These are phyloP conservation scores for Phlegmacium glaucopus DNA, from an alignment of 768 basidiomycete species.

Conservation along the genomic window DNA sequence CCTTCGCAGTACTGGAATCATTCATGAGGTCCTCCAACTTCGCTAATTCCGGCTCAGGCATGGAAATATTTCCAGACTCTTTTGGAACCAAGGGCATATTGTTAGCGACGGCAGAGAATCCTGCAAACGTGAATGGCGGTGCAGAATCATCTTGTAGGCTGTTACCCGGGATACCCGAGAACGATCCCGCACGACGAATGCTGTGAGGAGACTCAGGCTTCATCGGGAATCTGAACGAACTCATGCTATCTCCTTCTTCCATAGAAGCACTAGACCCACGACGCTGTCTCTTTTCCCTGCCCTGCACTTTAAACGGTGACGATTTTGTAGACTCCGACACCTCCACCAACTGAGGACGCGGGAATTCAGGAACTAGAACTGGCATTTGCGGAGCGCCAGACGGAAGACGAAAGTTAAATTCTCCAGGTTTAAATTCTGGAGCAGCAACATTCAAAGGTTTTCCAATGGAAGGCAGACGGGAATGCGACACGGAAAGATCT, in stretches of 20 bases:
- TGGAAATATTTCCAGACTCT: conserved; percentile 8
- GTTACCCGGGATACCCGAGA: conserved; percentile 18
- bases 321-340: conserved; percentile 28
- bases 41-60: conserved; percentile 1
- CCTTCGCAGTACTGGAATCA: conserved; percentile 35
- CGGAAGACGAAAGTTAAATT: conserved; percentile 77
- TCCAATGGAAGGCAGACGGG: conserved; percentile 48
- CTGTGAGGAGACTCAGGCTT: conserved; percentile 42
- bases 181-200: conserved; percentile 36
- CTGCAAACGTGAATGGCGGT: conserved; percentile 66
- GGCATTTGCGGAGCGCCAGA: conserved; percentile 58
- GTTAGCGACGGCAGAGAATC: conserved; percentile 46
- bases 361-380: conserved; percentile 24
- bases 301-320: conserved; percentile 53
- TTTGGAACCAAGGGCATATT: conserved; percentile 23
- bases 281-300: conserved; percentile 77
- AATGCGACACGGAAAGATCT: conserved; percentile 32
- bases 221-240: conserved; percentile 74
- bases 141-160: conserved; percentile 41
- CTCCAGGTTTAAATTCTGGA: conserved; percentile 74
- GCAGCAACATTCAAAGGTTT: conserved; percentile 79
- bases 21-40: conserved; percentile 18
- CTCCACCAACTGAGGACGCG: conserved; percentile 25
- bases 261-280: conserved; percentile 43
- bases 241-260: conserved; percentile 62